Evolutionary conservation across 495 filamentous ascomycete genomes (phyloP).

Genomic region (Trichoderma virens): DNA sequence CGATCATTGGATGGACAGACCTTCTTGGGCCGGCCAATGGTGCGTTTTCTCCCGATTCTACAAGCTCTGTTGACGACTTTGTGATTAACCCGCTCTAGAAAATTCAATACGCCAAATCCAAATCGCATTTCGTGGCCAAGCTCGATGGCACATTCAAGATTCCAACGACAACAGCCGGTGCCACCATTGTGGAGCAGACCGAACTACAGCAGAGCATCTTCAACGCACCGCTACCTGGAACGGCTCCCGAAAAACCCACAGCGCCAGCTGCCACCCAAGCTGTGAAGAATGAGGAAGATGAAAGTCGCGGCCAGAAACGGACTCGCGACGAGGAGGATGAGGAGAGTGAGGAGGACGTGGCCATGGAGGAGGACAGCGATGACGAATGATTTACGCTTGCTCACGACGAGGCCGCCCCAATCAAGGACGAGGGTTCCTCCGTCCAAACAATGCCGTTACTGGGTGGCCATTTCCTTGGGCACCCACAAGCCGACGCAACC

Average conservation of each 20-base stretch:
- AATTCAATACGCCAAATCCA: constrained; percentile 81
- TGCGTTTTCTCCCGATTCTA: constrained; percentile 32
- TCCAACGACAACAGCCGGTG: constrained; percentile 42
- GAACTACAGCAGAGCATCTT: constrained; percentile 81
- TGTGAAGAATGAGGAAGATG: constrained; percentile 36
- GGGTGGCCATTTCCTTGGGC: constrained; percentile 47
- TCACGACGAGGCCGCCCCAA: neutral
- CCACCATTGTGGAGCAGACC: constrained; percentile 52
- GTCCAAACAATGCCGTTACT: constrained; percentile 6
- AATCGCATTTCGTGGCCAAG: constrained; percentile 78
- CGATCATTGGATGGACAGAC: constrained; percentile 77
- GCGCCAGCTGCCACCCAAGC: constrained; percentile 27
- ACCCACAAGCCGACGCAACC: constrained; percentile 64
- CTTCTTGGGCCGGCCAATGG: constrained; percentile 82
- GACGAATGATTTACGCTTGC: constrained; percentile 36
- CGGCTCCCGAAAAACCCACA: constrained; percentile 32
- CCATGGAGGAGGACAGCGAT: constrained; percentile 65
- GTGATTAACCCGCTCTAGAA: constrained; percentile 42
- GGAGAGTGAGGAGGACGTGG: constrained; percentile 56
- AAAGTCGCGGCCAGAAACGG: constrained; percentile 52
- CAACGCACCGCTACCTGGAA: constrained; percentile 52
- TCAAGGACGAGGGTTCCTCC: neutral
- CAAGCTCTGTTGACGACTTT: neutral
- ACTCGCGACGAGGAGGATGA: constrained; percentile 62
- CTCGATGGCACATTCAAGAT: constrained; percentile 81